These are phyloP conservation scores for Penicillium sp. DNA, from an alignment of 2,329 filamentous ascomycete species.

Conservation along the genomic window DNA sequence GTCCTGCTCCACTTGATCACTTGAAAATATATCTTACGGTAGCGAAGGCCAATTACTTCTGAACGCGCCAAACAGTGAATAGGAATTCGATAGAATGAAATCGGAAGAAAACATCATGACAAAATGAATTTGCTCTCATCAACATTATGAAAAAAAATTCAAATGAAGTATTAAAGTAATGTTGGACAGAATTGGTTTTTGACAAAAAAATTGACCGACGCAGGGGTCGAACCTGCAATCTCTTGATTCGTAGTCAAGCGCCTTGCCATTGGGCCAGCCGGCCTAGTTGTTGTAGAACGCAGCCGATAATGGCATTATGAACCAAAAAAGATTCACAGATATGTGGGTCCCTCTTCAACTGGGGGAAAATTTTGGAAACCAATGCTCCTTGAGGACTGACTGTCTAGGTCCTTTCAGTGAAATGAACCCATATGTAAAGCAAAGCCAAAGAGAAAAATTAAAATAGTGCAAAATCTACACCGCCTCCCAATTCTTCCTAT, in stretches of 20 bases:
- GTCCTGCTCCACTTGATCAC: too few species aligned
- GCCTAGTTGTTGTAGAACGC: conserved; percentile 4
- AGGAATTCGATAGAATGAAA: too few species aligned
- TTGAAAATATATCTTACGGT: neutral
- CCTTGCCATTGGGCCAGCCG: conserved; percentile 50
- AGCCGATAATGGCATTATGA: neutral
- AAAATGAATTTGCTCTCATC: too few species aligned
- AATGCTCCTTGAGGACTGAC: neutral
- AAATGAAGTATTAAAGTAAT: too few species aligned
- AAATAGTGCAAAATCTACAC: neutral
- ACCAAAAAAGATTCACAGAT: too few species aligned
- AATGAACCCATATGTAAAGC: too few species aligned
- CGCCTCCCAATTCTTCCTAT: neutral
- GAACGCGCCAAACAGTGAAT: too few species aligned
- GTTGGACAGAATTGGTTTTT: too few species aligned
- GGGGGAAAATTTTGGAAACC: neutral
- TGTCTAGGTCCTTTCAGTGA: neutral
- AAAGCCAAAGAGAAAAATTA: neutral
- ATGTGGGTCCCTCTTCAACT: neutral
- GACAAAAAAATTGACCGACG: conserved; percentile 33
- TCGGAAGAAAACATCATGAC: too few species aligned
- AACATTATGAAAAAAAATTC: too few species aligned
- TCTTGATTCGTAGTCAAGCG: conserved; percentile 54
- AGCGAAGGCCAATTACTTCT: too few species aligned
- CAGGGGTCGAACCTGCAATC: conserved; percentile 50